Evolutionary conservation across 305 asterid genomes (phyloP), one percentile per base, ranked within the genome.

Genomic region (Ilex paraguariensis): DNA sequence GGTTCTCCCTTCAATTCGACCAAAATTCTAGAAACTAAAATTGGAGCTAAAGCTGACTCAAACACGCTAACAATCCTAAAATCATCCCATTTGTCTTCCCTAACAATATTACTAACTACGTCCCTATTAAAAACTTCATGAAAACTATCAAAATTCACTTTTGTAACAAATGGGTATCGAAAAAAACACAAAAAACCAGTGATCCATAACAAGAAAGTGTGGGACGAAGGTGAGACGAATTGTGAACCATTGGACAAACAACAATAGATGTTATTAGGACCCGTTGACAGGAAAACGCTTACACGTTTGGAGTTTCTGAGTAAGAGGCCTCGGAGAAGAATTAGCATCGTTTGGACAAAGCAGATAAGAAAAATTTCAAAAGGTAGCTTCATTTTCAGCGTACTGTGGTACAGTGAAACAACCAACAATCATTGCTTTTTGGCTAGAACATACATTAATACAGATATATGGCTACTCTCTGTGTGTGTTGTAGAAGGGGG

Each of bases 1-100:
- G 98, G 98, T n/a, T 91, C 91, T 36, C 74, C 80, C 72, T 73
- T 91, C 30, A 88, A 70, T 49, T 84, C 87, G 61, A 81, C 61
- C 67, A 91, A 60, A 31, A 78, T 65, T 66, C 69, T 76, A 46
- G 87, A 75, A 54, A 86, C 77, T 82, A 86, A 84, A 66, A 81
- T 72, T n/a, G 95, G 89, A 61, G 91, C 79, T 60, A 81, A 71
- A 54, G 56, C 80, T 36, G 89, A 80, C 17, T 66, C 77, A 58
- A 86, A 62, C 59, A 79, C 56, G 13, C 86, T 70, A 55, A 61
- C 51, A 17, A 75, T 58, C 56, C 89, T 67, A 65, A 59, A 62
- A 74, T 87, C 92, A 56, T 73, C 86, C 92, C 88, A 85, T 64
- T 74, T 78, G 66, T 69, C 96, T 48, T 82, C 92, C 31, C 59